phyloP scores from a whole-genome alignment of 148 eudicot genomes.

The Vaccinium macrocarpon region DNA sequence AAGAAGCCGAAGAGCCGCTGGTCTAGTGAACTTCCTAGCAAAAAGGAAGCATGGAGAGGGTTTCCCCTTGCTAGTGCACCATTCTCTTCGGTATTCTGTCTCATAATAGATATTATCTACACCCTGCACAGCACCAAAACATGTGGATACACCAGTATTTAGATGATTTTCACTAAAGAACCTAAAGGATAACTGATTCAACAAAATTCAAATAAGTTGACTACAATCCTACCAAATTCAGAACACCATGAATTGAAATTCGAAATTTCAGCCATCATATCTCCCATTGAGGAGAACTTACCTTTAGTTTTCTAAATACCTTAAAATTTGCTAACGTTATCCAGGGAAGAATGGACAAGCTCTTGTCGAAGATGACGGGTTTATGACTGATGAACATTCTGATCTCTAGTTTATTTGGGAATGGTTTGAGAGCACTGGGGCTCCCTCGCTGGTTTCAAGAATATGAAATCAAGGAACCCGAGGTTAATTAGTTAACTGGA shows the following conservation, averaged over 20 bases:
- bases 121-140: slow-evolving; percentile 38
- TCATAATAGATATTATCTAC: slow-evolving; percentile 78
- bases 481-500: not conserved
- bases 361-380: not conserved
- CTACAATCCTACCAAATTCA: not conserved
- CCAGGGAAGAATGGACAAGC: not conserved
- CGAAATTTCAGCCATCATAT: not conserved
- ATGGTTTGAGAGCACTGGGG: not conserved
- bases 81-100: slow-evolving; percentile 83
- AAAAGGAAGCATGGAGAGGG: slow-evolving; percentile 86
- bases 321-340: not conserved
- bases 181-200: no score
- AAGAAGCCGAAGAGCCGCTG: slow-evolving; percentile 78
- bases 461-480: not conserved
- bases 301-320: not conserved
- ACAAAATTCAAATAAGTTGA: not conserved
- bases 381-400: not conserved
- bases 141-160: not conserved
- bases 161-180: not conserved
- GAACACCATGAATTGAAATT: not conserved
- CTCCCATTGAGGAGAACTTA: not conserved
- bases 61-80: slow-evolving; percentile 89
- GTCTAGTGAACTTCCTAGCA: slow-evolving; percentile 85
- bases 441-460: not conserved
- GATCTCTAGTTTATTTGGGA: not conserved